Evolutionary conservation across 148 eudicot genomes (phyloP), one percentile per base, ranked within the genome.

Genomic region (Hydrangea macrophylla): DNA sequence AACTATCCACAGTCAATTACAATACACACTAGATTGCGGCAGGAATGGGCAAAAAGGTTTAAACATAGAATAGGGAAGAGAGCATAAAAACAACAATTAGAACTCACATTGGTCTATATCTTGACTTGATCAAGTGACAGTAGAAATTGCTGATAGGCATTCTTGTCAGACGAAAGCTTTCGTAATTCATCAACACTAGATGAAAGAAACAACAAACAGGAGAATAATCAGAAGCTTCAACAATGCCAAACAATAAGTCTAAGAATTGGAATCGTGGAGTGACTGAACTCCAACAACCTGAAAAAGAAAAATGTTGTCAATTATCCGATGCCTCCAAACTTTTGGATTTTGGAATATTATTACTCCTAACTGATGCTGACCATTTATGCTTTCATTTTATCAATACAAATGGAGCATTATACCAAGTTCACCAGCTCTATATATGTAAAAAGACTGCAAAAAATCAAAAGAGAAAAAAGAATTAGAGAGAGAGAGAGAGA

Each of bases 141-240:
- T 37, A 79, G 70, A 35, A 82, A 71, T 20, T 73, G 81, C 24
- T 70, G 76, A 69, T 82, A 82, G 12, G 82, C 82, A 73, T 73
- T 75, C 71, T 76, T 78, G 69, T 76, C 73, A 0, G 77, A 66
- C 59, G 79, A 73, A 69, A 82, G 82, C 74, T 73, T 79, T 32
- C 80, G 73, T 30, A 82, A 60, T 75, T 82, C 85, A 72, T 78
- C 78, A 65, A 73, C 75, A 55, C 85, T 82, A 32, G 22, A 64
- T 17, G 39, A n/a, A 66, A 30, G 32, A 9, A 55, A 68, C 6
- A 37, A 42, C 54, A 40, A 28, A 56, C 2, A 72, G 30, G 40
- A 58, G 15, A 64, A 55, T 64, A 3, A 32, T 64, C 25, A n/a
- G n/a, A n/a, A n/a, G n/a, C n/a, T n/a, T n/a, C n/a, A n/a, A n/a